phyloP scores from a whole-genome alignment of 371 early-diverging fungal species.

The Mucor lusitanicus region DNA sequence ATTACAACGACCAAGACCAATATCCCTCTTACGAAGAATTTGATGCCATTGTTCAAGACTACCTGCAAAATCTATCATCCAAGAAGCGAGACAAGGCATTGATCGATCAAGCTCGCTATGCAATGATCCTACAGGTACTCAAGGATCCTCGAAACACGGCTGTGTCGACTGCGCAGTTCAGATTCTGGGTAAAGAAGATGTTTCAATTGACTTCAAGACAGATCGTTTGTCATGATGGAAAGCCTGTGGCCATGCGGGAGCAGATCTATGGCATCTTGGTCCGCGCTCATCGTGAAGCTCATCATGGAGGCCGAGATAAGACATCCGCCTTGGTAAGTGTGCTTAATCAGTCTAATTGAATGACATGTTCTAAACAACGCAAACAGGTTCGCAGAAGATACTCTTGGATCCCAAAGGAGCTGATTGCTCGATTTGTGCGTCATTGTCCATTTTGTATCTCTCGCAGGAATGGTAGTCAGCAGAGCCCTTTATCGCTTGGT shows the following conservation, averaged over 20 bases:
- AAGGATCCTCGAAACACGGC: constrained; percentile 63
- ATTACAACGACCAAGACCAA: constrained; percentile 37
- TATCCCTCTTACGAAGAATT: constrained; percentile 44
- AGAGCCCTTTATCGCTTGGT: constrained; percentile 28
- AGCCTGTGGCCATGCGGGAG: constrained; percentile 62
- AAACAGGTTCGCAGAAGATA: constrained; percentile 34
- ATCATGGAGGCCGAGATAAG: constrained; percentile 66
- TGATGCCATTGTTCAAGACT: constrained; percentile 52
- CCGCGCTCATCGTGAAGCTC: constrained; percentile 59
- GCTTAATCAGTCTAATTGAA: neutral
- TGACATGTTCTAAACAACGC: neutral
- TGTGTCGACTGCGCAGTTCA: constrained; percentile 63
- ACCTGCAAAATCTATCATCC: constrained; percentile 55
- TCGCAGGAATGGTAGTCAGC: constrained; percentile 43
- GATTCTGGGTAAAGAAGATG: constrained; percentile 73
- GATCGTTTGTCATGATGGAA: constrained; percentile 56
- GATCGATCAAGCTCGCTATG: constrained; percentile 55
- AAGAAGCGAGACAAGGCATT: constrained; percentile 67
- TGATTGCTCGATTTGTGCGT: constrained; percentile 54
- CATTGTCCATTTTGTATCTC: constrained; percentile 54
- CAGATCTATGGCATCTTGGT: constrained; percentile 61
- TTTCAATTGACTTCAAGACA: constrained; percentile 51
- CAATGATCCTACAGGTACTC: constrained; percentile 55
- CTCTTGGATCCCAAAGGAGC: constrained; percentile 56
- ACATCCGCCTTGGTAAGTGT: constrained; percentile 60